A percentile compares a stretch with the other conserved stretches of the same genome.
Conservation (phyloP, 345 rosid species). For the Populus simonii region DNA sequence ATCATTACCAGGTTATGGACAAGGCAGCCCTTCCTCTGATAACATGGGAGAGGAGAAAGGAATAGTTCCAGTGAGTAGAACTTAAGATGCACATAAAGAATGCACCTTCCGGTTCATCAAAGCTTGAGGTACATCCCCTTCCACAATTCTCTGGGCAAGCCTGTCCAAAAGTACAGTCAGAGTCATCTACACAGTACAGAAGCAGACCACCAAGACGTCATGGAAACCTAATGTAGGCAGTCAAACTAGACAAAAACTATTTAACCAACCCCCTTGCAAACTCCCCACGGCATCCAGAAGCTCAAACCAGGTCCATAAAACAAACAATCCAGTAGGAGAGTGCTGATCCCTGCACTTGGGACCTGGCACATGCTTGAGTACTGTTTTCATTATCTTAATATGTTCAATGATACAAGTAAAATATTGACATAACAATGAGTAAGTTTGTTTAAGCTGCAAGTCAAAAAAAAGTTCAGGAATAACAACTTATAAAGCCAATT, state of each 20-base stretch:
- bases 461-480: not conserved
- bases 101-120: constrained; percentile 90
- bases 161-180: constrained; percentile 38
- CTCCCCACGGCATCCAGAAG: not conserved
- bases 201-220: not conserved
- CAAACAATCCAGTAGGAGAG: not conserved
- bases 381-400: not conserved
- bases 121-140: constrained; percentile 99
- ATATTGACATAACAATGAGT: not conserved
- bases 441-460: not conserved
- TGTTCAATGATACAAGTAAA: not conserved
- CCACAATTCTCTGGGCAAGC: constrained; percentile 98
- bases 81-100: constrained; percentile 12
- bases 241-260: not conserved
- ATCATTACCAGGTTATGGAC: not conserved
- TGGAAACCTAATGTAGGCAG: not conserved
- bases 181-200: not conserved
- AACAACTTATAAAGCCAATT: not conserved
- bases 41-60: not conserved
- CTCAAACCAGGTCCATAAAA: not conserved
- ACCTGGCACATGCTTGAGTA: not conserved
- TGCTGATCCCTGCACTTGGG: constrained; percentile 1
- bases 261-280: not conserved
- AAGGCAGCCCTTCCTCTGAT: not conserved
- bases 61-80: not conserved